Conservation (phyloP, 2,329 filamentous ascomycete genomes). For the Calonectria multiphialidica region DNA sequence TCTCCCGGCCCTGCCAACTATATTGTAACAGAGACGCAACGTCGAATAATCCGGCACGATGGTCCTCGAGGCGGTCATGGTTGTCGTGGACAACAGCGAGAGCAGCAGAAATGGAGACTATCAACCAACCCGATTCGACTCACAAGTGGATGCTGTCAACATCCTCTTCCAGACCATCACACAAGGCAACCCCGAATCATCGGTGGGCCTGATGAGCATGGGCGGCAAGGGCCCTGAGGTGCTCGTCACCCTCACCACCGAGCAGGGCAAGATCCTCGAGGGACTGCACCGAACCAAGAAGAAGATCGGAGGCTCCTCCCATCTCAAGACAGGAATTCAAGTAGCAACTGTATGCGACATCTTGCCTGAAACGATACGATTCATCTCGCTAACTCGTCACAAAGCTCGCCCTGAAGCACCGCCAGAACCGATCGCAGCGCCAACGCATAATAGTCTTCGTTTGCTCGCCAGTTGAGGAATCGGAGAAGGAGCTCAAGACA, state of each 20-base stretch:
- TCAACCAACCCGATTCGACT: constrained; percentile 94
- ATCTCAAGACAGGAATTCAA: constrained; percentile 94
- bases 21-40: constrained; percentile 20
- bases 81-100: constrained; percentile 99
- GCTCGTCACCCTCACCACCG: constrained; percentile 93
- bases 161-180: constrained; percentile 97
- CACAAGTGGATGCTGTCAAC: constrained; percentile 94
- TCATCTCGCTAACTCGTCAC: constrained; percentile 36
- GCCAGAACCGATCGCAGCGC: constrained; percentile 96
- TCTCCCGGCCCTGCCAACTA: neutral
- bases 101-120: constrained; percentile 96
- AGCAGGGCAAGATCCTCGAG: constrained; percentile 95
- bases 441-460: constrained; percentile 98
- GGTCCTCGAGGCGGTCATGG: constrained; percentile 99
- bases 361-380: neutral
- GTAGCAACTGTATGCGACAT: constrained; percentile 82
- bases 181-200: constrained; percentile 94
- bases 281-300: constrained; percentile 89
- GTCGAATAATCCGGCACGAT: constrained; percentile 72
- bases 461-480: constrained; percentile 91
- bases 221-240: constrained; percentile 97
- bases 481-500: constrained; percentile 88
- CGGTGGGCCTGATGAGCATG: constrained; percentile 99
- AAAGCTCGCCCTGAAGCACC: constrained; percentile 95
- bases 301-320: constrained; percentile 90